Conservation (phyloP, 179 eudicot genomes). For the Corrigiola litoralis region DNA sequence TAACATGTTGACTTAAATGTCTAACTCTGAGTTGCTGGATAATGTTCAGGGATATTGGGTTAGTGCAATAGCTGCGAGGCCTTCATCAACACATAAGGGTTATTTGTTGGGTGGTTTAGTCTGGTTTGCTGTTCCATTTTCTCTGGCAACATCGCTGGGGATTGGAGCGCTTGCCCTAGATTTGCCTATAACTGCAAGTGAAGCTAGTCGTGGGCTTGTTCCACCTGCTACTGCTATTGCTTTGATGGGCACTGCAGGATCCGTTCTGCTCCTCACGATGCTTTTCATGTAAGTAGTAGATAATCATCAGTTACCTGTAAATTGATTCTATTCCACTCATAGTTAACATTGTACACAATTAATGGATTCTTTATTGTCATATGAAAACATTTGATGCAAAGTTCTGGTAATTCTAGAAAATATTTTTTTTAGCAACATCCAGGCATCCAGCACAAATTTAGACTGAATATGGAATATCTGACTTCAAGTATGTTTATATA, state of each 20-base stretch:
- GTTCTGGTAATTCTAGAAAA: no score
- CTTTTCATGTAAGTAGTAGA: conserved; percentile 73
- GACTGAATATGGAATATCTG: no score
- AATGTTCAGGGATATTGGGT: conserved; percentile 88
- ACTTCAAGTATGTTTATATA: no score
- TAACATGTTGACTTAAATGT: background rate
- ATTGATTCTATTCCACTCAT: no score
- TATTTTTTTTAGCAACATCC: no score
- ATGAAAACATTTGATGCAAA: background rate
- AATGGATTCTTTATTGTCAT: no score
- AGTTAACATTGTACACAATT: no score
- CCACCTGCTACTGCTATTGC: conserved; percentile 96
- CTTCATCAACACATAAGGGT: conserved; percentile 96
- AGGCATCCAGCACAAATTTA: no score
- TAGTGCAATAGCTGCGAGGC: conserved; percentile 98
- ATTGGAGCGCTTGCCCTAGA: conserved; percentile 92
- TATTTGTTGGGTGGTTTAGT: conserved; percentile 88
- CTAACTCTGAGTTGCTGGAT: background rate
- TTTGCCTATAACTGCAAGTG: conserved; percentile 79
- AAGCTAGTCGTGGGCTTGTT: conserved; percentile 84
- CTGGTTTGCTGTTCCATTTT: conserved; percentile 96
- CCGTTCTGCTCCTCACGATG: conserved; percentile 91
- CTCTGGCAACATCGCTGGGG: conserved; percentile 87
- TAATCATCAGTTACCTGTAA: no score
- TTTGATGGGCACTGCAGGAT: conserved; percentile 87